Percentiles rank a stretch among this genome's conserved stretches.
Conservation (phyloP, 352 stramenopile species). For the Phytophthora pini region DNA sequence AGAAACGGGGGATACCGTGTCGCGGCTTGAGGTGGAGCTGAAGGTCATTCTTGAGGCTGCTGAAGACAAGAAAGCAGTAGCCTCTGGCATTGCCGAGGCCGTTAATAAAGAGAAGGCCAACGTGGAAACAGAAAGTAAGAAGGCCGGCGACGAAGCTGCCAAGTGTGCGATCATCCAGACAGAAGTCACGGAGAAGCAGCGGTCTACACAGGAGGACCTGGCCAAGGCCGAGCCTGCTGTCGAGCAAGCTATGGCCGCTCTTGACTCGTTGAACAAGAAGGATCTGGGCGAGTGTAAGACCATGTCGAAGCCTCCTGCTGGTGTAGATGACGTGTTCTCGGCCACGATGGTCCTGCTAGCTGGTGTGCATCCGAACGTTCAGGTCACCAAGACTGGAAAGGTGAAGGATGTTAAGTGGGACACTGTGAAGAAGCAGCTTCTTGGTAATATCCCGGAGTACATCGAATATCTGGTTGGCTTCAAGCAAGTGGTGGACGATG, state of each 20-base stretch:
- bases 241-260: constrained; percentile 95
- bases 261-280: constrained; percentile 97
- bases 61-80: constrained; percentile 95
- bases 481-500: constrained; percentile 94
- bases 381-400: constrained; percentile 95
- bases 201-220: constrained; percentile 89
- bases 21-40: constrained; percentile 93
- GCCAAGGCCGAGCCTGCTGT: constrained; percentile 95
- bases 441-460: constrained; percentile 96
- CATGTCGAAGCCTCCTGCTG: constrained; percentile 94
- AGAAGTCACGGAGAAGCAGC: constrained; percentile 94
- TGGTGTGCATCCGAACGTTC: constrained; percentile 94
- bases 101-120: constrained; percentile 97
- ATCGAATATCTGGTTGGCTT: constrained; percentile 95
- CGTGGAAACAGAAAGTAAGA: constrained; percentile 95
- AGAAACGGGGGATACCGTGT: constrained; percentile 93
- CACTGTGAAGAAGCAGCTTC: constrained; percentile 94
- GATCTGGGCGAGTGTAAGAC: constrained; percentile 97
- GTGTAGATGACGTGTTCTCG: constrained; percentile 96
- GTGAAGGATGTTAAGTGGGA: constrained; percentile 97
- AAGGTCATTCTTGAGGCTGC: constrained; percentile 96
- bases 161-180: constrained; percentile 95
- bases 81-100: constrained; percentile 94
- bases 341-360: constrained; percentile 94
- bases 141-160: constrained; percentile 91